A percentile compares a stretch with the other conserved stretches of the same genome.
Conservation (phyloP, 768 basidiomycete genomes). For the Tylopilus felleus region DNA sequence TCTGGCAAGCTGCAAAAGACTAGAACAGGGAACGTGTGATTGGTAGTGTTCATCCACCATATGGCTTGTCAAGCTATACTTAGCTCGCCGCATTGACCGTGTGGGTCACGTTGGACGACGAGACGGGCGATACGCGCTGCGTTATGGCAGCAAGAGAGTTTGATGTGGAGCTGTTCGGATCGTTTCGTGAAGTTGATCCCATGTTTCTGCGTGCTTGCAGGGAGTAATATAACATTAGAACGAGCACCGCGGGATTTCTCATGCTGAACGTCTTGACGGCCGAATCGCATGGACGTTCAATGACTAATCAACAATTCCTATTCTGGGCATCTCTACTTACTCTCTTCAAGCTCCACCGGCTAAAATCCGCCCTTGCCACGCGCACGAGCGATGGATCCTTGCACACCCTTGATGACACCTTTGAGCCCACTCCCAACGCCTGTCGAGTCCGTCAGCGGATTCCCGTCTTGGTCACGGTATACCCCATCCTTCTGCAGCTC, state of each 20-base stretch:
- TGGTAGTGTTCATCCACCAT: constrained; percentile 20
- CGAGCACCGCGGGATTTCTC: background rate
- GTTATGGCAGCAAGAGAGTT: background rate
- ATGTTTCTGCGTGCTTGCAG: background rate
- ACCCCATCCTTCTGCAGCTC: constrained; percentile 47
- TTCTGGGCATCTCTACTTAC: background rate
- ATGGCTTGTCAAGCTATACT: constrained; percentile 32
- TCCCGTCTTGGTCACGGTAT: constrained; percentile 52
- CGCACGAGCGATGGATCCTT: constrained; percentile 41
- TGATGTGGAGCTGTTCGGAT: background rate
- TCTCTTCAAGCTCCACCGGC: background rate
- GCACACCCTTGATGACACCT: constrained; percentile 41
- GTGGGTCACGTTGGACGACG: constrained; percentile 6
- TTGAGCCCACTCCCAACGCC: constrained; percentile 36
- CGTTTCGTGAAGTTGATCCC: background rate
- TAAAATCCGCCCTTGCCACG: constrained; percentile 42
- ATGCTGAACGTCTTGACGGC: background rate
- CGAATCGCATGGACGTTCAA: background rate
- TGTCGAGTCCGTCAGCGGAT: constrained; percentile 36
- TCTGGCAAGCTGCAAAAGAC: constrained; percentile 15
- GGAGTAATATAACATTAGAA: background rate
- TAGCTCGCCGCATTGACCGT: constrained; percentile 19
- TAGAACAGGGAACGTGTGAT: constrained; percentile 22
- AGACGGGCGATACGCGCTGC: background rate
- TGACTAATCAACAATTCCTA: constrained; percentile 14